Evolutionary conservation across 768 basidiomycete species (phyloP), one percentile per base, ranked within the genome.

Genomic region (Boletus eberwhitei): DNA sequence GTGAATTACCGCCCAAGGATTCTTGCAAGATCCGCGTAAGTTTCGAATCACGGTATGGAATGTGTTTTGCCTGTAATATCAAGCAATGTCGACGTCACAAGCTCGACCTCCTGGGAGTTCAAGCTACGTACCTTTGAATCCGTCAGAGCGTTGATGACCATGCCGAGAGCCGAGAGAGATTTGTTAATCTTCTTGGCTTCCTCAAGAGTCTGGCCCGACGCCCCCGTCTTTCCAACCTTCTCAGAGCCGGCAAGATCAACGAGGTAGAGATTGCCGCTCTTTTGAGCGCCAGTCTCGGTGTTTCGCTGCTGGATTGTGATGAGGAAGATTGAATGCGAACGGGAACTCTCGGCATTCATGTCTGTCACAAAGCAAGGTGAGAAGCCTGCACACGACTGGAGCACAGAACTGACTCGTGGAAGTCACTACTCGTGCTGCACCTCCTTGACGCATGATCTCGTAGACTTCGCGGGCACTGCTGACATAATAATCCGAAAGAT

Each of bases 101-200:
- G 29, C 47, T 47, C 17, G 36, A 39, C 17, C 26, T 19, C 40
- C n/a, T 43, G 17, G 24, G 35, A 42, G 22, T 37, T 17, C 40
- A 41, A 44, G 45, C 35, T 34, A 65, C 80, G 52, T 59, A 90
- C 96, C 83, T 98, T 99, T 57, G 86, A 79, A 66, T 99, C 97
- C 6, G 97, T 99, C 58, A 99, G 75, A 5, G 96, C 94, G 64
- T 99, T 99, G 68, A 99, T 99, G 66, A 99, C 97, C 94, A 98
- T 98, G 36, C 97, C 97, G 59, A 99, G 82, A 12, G 97, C 97
- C 17, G 93, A 96, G 26, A 99, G 76, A 29, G 90, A 93, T 74
- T 99, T 99, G 78, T 99, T 99, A 76, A 99, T 99, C 81, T 99
- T 99, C 85, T 99, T 99, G 14, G 97, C 97, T 74, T 99, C 97